phyloP scores from a whole-genome alignment of 2,329 filamentous ascomycete species.

The Aureobasidium sp. region DNA sequence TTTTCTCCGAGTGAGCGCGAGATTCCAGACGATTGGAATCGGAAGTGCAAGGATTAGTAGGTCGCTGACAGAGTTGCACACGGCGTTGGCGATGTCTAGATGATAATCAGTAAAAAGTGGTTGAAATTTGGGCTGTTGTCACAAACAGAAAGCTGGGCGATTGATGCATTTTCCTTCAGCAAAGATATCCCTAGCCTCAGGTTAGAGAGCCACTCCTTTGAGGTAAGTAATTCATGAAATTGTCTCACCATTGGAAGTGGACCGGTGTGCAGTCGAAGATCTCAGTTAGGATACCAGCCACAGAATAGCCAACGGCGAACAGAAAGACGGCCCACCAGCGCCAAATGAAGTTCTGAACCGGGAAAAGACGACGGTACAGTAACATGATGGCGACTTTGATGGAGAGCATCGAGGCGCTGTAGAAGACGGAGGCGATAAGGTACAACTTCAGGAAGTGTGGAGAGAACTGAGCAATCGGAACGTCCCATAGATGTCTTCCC shows the following conservation, averaged over 20 bases:
- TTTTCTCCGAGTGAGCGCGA: neutral
- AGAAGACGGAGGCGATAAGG: conserved; percentile 1
- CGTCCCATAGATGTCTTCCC: conserved; percentile 8
- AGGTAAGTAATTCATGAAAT: too few relatives aligned
- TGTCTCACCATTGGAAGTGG: conserved; percentile 5
- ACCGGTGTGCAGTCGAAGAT: conserved; percentile 10
- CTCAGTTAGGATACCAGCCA: conserved; percentile 6
- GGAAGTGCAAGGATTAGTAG: conserved; percentile 9
- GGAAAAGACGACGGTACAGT: conserved; percentile 10
- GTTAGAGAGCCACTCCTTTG: neutral
- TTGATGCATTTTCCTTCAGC: conserved; percentile 8
- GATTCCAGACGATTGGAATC: conserved; percentile 8
- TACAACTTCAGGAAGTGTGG: conserved; percentile 3
- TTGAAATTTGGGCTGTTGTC: too few relatives aligned
- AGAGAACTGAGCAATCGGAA: conserved; percentile 1
- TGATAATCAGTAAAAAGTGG: neutral
- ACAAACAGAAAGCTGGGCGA: conserved; percentile 9
- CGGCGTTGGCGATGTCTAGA: conserved; percentile 9
- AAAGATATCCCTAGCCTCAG: neutral
- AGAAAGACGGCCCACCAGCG: conserved; percentile 10
- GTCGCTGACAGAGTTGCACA: conserved; percentile 9
- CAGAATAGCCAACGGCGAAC: conserved; percentile 5
- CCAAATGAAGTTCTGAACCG: conserved; percentile 4
- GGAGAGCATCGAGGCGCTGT: conserved; percentile 18
- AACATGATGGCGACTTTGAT: conserved; percentile 13